Base-by-base conservation (phyloP, 805 yeast species). In the Teunomyces stri region DNA sequence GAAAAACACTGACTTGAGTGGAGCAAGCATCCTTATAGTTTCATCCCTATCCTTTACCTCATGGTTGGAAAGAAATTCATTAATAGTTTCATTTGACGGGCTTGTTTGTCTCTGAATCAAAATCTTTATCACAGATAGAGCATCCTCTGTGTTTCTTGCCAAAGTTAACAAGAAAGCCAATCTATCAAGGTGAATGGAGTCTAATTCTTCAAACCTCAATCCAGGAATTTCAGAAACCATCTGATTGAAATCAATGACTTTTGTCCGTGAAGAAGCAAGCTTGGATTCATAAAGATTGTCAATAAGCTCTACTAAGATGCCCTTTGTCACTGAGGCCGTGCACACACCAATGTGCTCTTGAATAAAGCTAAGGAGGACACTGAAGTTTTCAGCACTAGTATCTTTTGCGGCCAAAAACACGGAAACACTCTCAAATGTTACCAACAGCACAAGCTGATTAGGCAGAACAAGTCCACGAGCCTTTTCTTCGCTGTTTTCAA, bases 1-100 rank as follows among this genome's bases (percentile, higher is more conserved):
- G 47, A 64, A 64, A n/a, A 69, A 44, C 2, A 59, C 57, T 5
- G 65, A 55, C 47, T 69, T 69, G 27, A 66, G 51, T 18, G 44
- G 41, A 6, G 59, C 22, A 28, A 69, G 56, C 9, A 62, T 64
- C 18, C 49, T 45, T n/a, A 61, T 47, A 7, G 58, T 48, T 27
- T 51, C 43, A 4, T 47, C 52, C 13, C 36, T 43, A 11, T 37
- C 42, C 6, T 47, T 48, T 7, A 51, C 34, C 5, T 48, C 50
- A 44, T 54, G 62, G 6, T 50, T 44, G 2, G 51, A 43, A 13
- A 65, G 41, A 44, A 55, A 65, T 2, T 49, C 42, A 27, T 59
- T 52, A 42, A 64, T 44, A 3, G 66, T 59, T 10, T 49, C 54
- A 4, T 30, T 38, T 9, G 65, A 58, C 0, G 71, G 72, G 9